phyloP scores from a whole-genome alignment of 2,329 filamentous ascomycete species.

The Aspergillus ustus region DNA sequence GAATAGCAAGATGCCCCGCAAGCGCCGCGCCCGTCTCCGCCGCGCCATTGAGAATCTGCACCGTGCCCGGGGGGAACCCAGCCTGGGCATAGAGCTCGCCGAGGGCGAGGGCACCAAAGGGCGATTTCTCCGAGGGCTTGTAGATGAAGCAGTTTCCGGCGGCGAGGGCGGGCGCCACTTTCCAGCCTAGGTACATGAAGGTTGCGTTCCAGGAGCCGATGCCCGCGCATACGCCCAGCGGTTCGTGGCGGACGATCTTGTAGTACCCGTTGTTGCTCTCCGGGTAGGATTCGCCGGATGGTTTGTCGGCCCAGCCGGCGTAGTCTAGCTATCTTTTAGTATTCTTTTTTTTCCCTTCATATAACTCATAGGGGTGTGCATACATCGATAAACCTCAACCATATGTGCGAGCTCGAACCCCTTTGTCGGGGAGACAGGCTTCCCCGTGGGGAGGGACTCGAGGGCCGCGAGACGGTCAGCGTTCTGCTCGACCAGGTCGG shows the following conservation, averaged over 20 bases:
- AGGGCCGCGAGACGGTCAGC: slow-evolving; percentile 6
- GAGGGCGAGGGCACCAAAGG: slow-evolving; percentile 42
- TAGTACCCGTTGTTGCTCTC: slow-evolving; percentile 9
- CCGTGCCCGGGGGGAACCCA: slow-evolving; percentile 51
- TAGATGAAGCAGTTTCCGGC: slow-evolving; percentile 52
- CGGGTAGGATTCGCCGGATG: slow-evolving; percentile 16
- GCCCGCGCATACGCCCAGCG: slow-evolving; percentile 33
- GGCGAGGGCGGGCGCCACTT: slow-evolving; percentile 50
- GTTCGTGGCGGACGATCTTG: slow-evolving; percentile 22
- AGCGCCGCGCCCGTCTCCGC: slow-evolving; percentile 41
- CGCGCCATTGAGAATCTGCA: slow-evolving; percentile 44
- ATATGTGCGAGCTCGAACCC: slow-evolving; percentile 12
- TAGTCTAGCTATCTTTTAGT: slow-evolving; percentile 3
- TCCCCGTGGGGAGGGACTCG: slow-evolving; percentile 12
- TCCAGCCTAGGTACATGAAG: slow-evolving; percentile 44
- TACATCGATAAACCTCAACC: slow-evolving; percentile 16
- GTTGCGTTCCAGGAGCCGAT: slow-evolving; percentile 51
- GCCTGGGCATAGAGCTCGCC: slow-evolving; percentile 46
- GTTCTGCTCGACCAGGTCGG: slow-evolving; percentile 20
- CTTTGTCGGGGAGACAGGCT: slow-evolving; percentile 5
- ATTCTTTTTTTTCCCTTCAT: background rate
- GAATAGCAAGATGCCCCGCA: slow-evolving; percentile 39
- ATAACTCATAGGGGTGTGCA: background rate
- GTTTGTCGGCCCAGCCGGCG: slow-evolving; percentile 16
- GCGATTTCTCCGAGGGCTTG: slow-evolving; percentile 53